Conservation (phyloP, 805 yeast species). For the Lachancea nothofagi region DNA sequence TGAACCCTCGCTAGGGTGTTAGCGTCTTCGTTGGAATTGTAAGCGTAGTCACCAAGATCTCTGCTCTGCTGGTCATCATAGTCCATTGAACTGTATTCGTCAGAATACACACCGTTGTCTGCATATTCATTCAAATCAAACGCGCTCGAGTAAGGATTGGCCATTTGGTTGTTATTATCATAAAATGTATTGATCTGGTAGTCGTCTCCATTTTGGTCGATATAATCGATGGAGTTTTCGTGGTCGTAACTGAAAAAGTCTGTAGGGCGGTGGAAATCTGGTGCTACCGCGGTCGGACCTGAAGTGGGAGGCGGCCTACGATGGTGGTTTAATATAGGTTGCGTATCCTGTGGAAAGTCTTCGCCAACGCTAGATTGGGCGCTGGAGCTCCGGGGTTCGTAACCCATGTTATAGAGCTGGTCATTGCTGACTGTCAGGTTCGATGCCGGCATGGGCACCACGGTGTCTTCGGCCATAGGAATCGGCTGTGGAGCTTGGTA, state of each 20-base stretch:
- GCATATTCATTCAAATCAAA: slow-evolving; percentile 9
- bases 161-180: slow-evolving; percentile 33
- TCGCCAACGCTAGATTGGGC: slow-evolving; percentile 9
- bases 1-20: slow-evolving; percentile 12
- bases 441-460: slow-evolving; percentile 4
- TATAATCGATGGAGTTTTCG: slow-evolving; percentile 20
- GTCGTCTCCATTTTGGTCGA: slow-evolving; percentile 34
- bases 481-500: slow-evolving; percentile 22
- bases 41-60: slow-evolving; percentile 9
- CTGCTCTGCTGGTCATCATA: slow-evolving; percentile 7
- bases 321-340: slow-evolving; percentile 24
- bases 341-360: slow-evolving; percentile 12
- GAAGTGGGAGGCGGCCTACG: slow-evolving; percentile 6
- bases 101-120: slow-evolving; percentile 5
- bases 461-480: slow-evolving; percentile 9
- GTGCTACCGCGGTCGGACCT: not conserved
- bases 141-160: slow-evolving; percentile 28
- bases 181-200: slow-evolving; percentile 33
- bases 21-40: slow-evolving; percentile 8
- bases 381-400: slow-evolving; percentile 6
- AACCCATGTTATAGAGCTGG: slow-evolving; percentile 20
- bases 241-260: slow-evolving; percentile 18
- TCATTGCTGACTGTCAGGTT: slow-evolving; percentile 22
- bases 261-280: not conserved
- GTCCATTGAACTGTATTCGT: slow-evolving; percentile 4